These are phyloP conservation scores for Neocucurbitaria cava DNA, from an alignment of 2,329 filamentous ascomycete species.

Conservation along the genomic window DNA sequence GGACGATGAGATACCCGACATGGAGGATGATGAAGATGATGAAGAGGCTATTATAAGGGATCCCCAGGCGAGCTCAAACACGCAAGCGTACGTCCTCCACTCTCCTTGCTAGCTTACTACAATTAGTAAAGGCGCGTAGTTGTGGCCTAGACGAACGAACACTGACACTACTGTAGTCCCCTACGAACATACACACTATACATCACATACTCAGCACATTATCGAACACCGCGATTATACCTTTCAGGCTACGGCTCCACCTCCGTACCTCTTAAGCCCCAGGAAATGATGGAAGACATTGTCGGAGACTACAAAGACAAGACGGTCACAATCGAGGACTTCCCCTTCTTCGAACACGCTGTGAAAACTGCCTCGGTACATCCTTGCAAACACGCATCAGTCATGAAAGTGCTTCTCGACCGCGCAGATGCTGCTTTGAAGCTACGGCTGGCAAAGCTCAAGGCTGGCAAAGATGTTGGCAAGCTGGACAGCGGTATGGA, in stretches of 20 bases:
- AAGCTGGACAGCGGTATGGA: slow-evolving; percentile 72
- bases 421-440: slow-evolving; percentile 93
- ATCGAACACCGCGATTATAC: slow-evolving; percentile 93
- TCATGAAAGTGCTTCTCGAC: slow-evolving; percentile 98
- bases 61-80: slow-evolving; percentile 58
- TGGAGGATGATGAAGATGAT: slow-evolving; percentile 95
- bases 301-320: slow-evolving; percentile 98
- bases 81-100: slow-evolving; percentile 59
- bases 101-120: not conserved
- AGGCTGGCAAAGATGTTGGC: slow-evolving; percentile 63
- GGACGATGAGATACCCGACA: slow-evolving; percentile 87
- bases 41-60: slow-evolving; percentile 91
- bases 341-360: slow-evolving; percentile 88
- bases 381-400: slow-evolving; percentile 94
- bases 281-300: slow-evolving; percentile 95
- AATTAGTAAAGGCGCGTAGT: not conserved
- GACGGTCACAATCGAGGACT: slow-evolving; percentile 97
- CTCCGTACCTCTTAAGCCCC: slow-evolving; percentile 80
- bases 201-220: slow-evolving; percentile 97
- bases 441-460: slow-evolving; percentile 82
- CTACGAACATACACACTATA: slow-evolving; percentile 96
- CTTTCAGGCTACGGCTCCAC: slow-evolving; percentile 85
- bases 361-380: slow-evolving; percentile 98
- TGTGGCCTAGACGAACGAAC: not conserved
- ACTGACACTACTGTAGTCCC: slow-evolving; percentile 61